Percentiles rank a stretch among this genome's conserved stretches.
These are phyloP conservation scores for Lactifluus echinatus DNA, from an alignment of 768 basidiomycete species.

Conservation along the genomic window DNA sequence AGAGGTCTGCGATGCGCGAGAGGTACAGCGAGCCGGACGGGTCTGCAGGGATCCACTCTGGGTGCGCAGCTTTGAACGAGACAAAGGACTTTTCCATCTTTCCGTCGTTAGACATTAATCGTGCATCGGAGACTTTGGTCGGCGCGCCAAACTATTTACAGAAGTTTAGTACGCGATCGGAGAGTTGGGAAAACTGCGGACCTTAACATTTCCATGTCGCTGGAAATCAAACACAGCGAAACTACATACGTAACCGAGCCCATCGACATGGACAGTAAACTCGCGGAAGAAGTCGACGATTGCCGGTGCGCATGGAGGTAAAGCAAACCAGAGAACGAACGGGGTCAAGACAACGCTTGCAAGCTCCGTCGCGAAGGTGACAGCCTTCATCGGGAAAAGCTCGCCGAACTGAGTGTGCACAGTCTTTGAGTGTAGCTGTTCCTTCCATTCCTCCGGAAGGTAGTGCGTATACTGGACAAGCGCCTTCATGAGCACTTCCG, in stretches of 20 bases:
- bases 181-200: conserved; percentile 25
- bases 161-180: neutral
- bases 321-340: conserved; percentile 86
- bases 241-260: conserved; percentile 92
- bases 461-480: conserved; percentile 94
- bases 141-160: conserved; percentile 74
- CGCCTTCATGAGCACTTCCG: conserved; percentile 85
- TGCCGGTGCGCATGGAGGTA: conserved; percentile 81
- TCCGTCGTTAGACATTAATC: conserved; percentile 79
- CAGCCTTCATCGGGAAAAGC: conserved; percentile 88
- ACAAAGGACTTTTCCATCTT: conserved; percentile 99
- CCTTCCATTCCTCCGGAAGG: conserved; percentile 91
- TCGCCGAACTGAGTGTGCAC: conserved; percentile 88
- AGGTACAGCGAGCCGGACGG: conserved; percentile 88
- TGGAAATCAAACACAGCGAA: conserved; percentile 99
- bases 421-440: conserved; percentile 80
- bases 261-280: conserved; percentile 94
- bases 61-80: conserved; percentile 93
- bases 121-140: conserved; percentile 52
- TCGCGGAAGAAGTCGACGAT: conserved; percentile 98
- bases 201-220: conserved; percentile 87
- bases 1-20: conserved; percentile 55
- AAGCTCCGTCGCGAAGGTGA: conserved; percentile 82
- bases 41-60: conserved; percentile 91
- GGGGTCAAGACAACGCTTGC: conserved; percentile 90